phyloP scores from a whole-genome alignment of 192 early-diverging fungal genomes.

The Lunasporangiospora selenospora region DNA sequence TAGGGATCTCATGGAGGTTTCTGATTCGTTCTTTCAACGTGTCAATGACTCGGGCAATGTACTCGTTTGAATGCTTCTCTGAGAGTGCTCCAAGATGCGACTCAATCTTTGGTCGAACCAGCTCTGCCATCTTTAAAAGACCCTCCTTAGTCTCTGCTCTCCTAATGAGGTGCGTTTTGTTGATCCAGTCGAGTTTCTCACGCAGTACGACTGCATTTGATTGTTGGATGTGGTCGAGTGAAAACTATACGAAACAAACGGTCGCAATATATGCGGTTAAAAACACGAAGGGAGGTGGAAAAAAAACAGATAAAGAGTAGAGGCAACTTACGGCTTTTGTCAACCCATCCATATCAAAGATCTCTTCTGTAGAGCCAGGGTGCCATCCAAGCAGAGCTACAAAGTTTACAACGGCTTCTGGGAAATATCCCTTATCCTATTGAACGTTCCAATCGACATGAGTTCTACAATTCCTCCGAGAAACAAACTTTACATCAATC shows the following conservation, averaged over 20 bases:
- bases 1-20: conserved; percentile 61
- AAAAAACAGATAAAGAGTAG: neutral
- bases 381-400: conserved; percentile 86
- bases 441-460: neutral
- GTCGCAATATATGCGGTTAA: neutral
- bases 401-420: conserved; percentile 88
- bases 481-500: too few relatives aligned
- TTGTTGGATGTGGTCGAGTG: conserved; percentile 63
- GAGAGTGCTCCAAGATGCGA: conserved; percentile 12
- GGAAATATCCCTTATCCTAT: conserved; percentile 79
- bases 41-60: conserved; percentile 53
- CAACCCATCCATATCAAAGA: conserved; percentile 69
- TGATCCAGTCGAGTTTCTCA: conserved; percentile 78
- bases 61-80: conserved; percentile 33
- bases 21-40: conserved; percentile 63
- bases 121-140: conserved; percentile 45
- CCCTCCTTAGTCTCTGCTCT: conserved; percentile 53
- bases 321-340: conserved; percentile 52
- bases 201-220: conserved; percentile 67
- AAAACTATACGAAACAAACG: conserved; percentile 56
- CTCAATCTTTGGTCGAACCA: conserved; percentile 42
- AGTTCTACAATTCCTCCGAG: too few relatives aligned
- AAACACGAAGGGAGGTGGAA: neutral
- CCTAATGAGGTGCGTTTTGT: conserved; percentile 69
- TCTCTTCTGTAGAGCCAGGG: conserved; percentile 61